Conservation (phyloP, 139 green algal species). For the Dunaliella primolecta region DNA sequence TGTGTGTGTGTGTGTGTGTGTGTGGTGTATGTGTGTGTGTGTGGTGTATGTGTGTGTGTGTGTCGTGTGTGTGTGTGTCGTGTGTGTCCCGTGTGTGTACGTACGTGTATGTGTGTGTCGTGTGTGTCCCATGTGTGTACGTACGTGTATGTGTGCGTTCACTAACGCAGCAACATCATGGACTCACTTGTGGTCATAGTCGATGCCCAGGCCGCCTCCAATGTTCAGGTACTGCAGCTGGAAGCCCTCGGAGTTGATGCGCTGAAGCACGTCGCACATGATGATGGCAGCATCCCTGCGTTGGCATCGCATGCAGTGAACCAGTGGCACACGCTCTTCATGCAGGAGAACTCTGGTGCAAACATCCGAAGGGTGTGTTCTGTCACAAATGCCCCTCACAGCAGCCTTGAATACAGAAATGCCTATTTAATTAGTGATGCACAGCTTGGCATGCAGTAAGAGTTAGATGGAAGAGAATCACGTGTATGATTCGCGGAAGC, state of each 20-base stretch:
- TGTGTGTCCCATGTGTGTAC: neutral
- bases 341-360: no score
- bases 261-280: constrained; percentile 89
- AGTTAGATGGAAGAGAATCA: no score
- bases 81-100: neutral
- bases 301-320: no score
- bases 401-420: no score
- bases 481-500: no score
- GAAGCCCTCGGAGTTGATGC: constrained; percentile 91
- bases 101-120: no score
- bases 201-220: constrained; percentile 93
- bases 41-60: constrained; percentile 21
- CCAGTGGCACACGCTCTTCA: no score
- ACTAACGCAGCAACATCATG: no score
- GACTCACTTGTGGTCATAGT: constrained; percentile 74
- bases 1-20: neutral
- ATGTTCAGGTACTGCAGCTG: constrained; percentile 94
- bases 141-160: neutral
- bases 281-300: constrained; percentile 80
- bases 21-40: neutral
- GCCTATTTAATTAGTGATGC: no score
- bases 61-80: neutral
- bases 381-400: no score
- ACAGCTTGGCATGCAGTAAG: no score
- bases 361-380: no score